Base-by-base conservation (phyloP, 306 rosid species). In the Corylus heterophylla region DNA sequence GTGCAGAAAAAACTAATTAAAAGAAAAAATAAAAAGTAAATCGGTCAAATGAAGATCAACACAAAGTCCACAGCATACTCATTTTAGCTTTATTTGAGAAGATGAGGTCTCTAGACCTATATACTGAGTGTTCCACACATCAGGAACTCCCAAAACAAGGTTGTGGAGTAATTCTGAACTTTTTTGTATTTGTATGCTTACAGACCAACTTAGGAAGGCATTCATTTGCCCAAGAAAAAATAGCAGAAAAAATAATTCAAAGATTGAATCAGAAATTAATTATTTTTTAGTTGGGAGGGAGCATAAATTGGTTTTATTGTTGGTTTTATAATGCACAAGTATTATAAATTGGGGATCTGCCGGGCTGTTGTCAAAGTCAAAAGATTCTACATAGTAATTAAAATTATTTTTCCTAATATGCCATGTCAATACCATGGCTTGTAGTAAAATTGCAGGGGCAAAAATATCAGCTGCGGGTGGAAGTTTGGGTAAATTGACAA, bases 1-100 rank as follows among this genome's bases (percentile, higher is more conserved):
- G n/a, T 51, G 82, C 74, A 81, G 58, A 69, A 58, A 54, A 35
- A 79, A 72, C 47, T 12, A 27, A 78, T 83, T 67, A 69, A 72
- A 58, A 74, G 71, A 81, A 71, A 64, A 80, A 54, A 25, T 37
- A 3, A 82, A 44, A 35, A 16, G 59, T 20, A 51, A 59, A 78
- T 39, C 13, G 16, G 76, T 69, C 55, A 72, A 78, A 69, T 63
- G 70, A 68, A 62, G 14, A 52, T 42, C 54, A 47, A 35, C 48
- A 70, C 42, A 75, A 58, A 58, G 52, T 20, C 74, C 52, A 62
- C 22, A 31, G 12, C 61, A 54, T 31, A 52, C 18, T 76, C 35
- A 22, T 77, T 35, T 48, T 12, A 49, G 13, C 52, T 49, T 9
- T 49, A 25, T 59, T 22, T 4, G 37, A 59, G 66, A 10, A 4